Percentiles rank a stretch among this genome's conserved stretches.
Evolutionary conservation across 768 basidiomycete genomes (phyloP).

Genomic region (Phanerochaete sordida): DNA sequence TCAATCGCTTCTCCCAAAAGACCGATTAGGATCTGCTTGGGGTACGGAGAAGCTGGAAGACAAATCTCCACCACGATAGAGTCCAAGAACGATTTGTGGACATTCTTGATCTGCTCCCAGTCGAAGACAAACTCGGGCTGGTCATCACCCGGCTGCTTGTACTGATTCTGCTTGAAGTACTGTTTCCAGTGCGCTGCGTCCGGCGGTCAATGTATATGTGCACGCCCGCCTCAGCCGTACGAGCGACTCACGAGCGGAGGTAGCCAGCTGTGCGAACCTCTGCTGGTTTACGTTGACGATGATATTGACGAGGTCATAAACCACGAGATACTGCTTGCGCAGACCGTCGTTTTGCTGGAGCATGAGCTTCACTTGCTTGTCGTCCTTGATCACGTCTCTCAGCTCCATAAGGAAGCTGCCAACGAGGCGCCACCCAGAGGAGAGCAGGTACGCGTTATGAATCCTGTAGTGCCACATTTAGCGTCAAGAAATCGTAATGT

Average conservation of each 20-base stretch:
- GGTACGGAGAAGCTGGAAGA: constrained; percentile 67
- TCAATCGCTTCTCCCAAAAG: constrained; percentile 69
- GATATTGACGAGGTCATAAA: constrained; percentile 60
- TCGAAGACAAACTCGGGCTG: constrained; percentile 63
- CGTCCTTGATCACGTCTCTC: constrained; percentile 44
- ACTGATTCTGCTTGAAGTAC: constrained; percentile 63
- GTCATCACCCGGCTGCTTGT: constrained; percentile 33
- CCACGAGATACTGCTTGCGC: constrained; percentile 55
- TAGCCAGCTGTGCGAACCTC: constrained; percentile 66
- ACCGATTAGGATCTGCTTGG: constrained; percentile 60
- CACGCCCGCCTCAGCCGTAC: background rate
- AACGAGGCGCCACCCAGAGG: constrained; percentile 82
- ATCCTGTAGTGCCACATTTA: constrained; percentile 42
- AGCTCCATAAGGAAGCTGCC: constrained; percentile 53
- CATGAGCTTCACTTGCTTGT: constrained; percentile 47
- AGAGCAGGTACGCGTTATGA: constrained; percentile 79
- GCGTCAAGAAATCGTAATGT: constrained; percentile 1
- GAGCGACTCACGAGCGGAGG: constrained; percentile 56
- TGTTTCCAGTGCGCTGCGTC: constrained; percentile 62
- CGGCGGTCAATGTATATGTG: background rate
- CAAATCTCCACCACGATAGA: constrained; percentile 82
- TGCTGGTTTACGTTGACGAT: constrained; percentile 61
- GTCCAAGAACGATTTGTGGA: constrained; percentile 76
- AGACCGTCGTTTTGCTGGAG: constrained; percentile 49
- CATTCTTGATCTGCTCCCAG: constrained; percentile 55